Evolutionary conservation across 2,329 filamentous ascomycete species (phyloP), one percentile per base, ranked within the genome.

Genomic region (Botryotinia convoluta): DNA sequence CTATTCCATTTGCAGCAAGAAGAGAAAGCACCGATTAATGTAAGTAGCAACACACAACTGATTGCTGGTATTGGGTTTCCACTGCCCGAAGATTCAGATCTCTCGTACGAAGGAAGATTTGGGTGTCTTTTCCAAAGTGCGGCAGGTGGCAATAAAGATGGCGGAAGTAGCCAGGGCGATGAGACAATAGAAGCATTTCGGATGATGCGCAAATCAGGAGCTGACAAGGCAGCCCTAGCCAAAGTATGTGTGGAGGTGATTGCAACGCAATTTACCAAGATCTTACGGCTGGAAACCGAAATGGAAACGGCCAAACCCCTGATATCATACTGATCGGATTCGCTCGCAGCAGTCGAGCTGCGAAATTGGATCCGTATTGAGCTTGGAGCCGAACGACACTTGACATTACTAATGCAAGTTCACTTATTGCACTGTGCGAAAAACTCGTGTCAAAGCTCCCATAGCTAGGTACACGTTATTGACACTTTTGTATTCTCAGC

Each of bases 331-430:
- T 75, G 76, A 12, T 83, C 87, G 4, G 86, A 88, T 79, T 87
- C 85, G 0, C 81, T 88, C 20, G 83, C 86, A 9, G 86, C 85
- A 3, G 85, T 87, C 29, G 84, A 84, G 20, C 79, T 87, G 7
- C 82, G 86, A 16, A 86, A 84, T 75, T 87, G 85, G 85, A 79
- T 86, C 0, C 77, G 82, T 20, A 79, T 81, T 62, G 83, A 83
- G 74, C 82, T 83, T n/a, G 81, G 65, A 12, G 65, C 65, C 16
- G 65, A 54, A 61, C 32, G 22, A 61, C 59, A 26, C 59, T 61
- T 61, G 59, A 61, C 32, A 39, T 61, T 37, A 61, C 59, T 39
- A 61, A 39, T 37, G 59, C 59, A 20, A 61, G 32, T 61, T 61
- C 59, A 22, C 59, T 61, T 32, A 61, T 37, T 39, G 18, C 32